Evolutionary conservation across 805 yeast genomes (phyloP).

Genomic region (Grigorovia humatica): DNA sequence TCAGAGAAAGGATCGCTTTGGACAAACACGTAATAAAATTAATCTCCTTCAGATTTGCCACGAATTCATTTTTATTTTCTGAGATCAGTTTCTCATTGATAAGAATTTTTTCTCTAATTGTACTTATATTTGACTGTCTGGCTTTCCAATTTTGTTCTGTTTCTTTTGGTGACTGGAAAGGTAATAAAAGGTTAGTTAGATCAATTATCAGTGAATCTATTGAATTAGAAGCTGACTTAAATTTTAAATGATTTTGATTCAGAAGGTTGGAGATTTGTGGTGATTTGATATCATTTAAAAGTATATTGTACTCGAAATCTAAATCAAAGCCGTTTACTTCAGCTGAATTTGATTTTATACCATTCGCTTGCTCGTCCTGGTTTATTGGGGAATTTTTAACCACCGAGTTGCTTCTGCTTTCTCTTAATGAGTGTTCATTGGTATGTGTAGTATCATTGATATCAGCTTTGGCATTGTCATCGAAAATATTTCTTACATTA

Average conservation of each 20-base stretch:
- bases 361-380: neutral
- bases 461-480: neutral
- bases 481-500: neutral
- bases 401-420: no score
- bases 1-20: conserved; percentile 58
- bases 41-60: conserved; percentile 26
- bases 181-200: conserved; percentile 19
- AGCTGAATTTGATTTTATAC: neutral
- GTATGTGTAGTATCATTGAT: neutral
- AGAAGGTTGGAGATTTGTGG: conserved; percentile 8
- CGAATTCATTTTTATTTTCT: conserved; percentile 31
- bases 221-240: conserved; percentile 2
- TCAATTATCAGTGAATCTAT: conserved; percentile 18
- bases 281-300: conserved; percentile 10
- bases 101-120: conserved; percentile 39
- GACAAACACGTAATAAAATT: conserved; percentile 48
- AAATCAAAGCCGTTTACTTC: conserved; percentile 10
- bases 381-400: neutral
- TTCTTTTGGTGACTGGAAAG: conserved; percentile 59
- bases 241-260: neutral
- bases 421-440: neutral
- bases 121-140: conserved; percentile 54
- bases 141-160: conserved; percentile 79
- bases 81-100: conserved; percentile 45
- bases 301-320: conserved; percentile 14